Evolutionary conservation across 2,329 filamentous ascomycete genomes (phyloP), one percentile per base, ranked within the genome.

Genomic region (Cylindrodendrum hubeiense): DNA sequence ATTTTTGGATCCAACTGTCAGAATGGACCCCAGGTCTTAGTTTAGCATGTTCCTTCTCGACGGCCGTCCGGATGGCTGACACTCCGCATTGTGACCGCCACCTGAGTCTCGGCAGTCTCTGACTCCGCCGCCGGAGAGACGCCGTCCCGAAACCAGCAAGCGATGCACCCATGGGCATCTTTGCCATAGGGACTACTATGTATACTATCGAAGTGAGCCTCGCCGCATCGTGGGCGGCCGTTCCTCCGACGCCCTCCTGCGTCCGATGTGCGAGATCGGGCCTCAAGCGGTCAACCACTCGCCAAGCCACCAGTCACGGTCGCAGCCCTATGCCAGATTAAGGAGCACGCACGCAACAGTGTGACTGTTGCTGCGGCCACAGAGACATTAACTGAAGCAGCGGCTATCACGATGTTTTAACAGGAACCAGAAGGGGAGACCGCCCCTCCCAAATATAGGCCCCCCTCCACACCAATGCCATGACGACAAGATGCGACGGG

Each of bases 401-500:
- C 24, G 34, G 41, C 41, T 17, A 58, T 26, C 21, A 28, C 10
- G 5, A 34, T 44, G 10, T 41, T 26, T 41, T 13, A 39, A 30
- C n/a, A 5, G 26, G 26, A 49, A 43, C 24, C 19, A 26, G 21
- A 39, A n/a, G 15, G 15, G 7, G n/a, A n/a, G 15, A 39, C 15
- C 15, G 37, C 44, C 43, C 15, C 15, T 46, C 30, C 24, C 6
- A 47, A n/a, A 60, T 37, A 44, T 55, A 58, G 59, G 24, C 24
- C 39, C 30, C 44, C 46, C 55, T 26, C 54, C 39, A 49, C 46
- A 39, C 49, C 39, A 59, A 66, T 60, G 44, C 55, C 55, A 68
- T 57, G 61, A 57, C 49, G 33, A 63, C 47, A 37, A 51, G 28
- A 66, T 58, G 51, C 39, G 66, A 33, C 46, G 56, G 49, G 61